Conservation (phyloP, 78 protist species). For the Dictyostelium purpureum region DNA sequence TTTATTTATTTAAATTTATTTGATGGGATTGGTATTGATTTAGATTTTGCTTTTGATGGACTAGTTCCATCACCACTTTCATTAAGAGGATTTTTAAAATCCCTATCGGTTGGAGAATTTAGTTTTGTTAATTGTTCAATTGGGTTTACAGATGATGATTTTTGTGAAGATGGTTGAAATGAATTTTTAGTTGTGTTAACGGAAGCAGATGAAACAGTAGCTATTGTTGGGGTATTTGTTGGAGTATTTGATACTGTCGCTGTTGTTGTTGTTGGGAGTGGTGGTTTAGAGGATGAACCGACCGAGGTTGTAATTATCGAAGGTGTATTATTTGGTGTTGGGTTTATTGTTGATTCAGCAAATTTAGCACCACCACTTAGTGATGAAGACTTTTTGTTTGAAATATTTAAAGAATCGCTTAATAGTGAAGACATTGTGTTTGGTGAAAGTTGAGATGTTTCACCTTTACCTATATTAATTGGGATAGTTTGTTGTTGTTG, state of each 20-base stretch:
- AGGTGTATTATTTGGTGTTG: background rate
- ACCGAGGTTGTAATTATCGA: background rate
- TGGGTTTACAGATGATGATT: background rate
- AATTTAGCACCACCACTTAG: background rate
- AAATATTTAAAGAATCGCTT: slow-evolving; percentile 6
- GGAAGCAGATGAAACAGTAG: background rate
- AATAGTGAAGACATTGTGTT: slow-evolving; percentile 1
- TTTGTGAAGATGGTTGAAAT: background rate
- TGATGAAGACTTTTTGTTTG: background rate
- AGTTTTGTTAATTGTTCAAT: background rate
- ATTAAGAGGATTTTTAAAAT: background rate
- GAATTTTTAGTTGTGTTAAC: background rate
- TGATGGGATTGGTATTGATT: slow-evolving; percentile 19
- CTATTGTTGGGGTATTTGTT: too few species aligned
- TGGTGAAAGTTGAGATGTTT: background rate
- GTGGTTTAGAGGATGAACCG: background rate
- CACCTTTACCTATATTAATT: slow-evolving; percentile 1
- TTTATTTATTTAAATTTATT: too few species aligned
- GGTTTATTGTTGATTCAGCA: background rate
- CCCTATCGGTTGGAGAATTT: background rate
- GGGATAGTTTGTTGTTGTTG: slow-evolving; percentile 6
- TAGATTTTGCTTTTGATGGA: background rate
- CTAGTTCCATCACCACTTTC: background rate
- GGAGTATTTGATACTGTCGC: too few species aligned
- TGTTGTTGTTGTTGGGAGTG: background rate